Conservation (phyloP, 164 flowering plant genomes). For the Magnolia kwangsiensis region DNA sequence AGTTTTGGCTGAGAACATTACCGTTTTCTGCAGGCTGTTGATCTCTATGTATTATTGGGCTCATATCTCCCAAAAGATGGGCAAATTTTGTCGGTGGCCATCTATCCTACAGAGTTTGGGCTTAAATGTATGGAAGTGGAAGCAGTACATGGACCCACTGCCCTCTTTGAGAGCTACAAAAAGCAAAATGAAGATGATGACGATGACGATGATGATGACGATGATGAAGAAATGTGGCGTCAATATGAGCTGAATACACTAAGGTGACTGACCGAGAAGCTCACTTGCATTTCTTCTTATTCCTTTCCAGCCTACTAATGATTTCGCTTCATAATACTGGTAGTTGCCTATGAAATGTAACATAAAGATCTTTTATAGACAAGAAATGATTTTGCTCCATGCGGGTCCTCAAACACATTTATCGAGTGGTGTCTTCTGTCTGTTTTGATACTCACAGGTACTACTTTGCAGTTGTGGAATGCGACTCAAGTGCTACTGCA, state of each 20-base stretch:
- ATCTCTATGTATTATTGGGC: slow-evolving; percentile 57
- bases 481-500: slow-evolving; percentile 86
- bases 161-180: slow-evolving; percentile 56
- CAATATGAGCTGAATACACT: slow-evolving; percentile 81
- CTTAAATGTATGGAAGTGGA: slow-evolving; percentile 90
- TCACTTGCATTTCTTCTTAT: neutral
- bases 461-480: slow-evolving; percentile 85
- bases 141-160: slow-evolving; percentile 79
- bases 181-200: slow-evolving; percentile 36
- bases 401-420: neutral
- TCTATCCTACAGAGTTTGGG: slow-evolving; percentile 97
- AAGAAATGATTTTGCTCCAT: neutral
- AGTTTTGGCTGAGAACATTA: neutral
- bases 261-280: slow-evolving; percentile 38
- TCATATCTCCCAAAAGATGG: slow-evolving; percentile 85
- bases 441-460: slow-evolving; percentile 44
- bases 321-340: neutral
- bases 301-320: neutral
- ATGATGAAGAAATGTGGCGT: slow-evolving; percentile 59
- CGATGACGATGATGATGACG: slow-evolving; percentile 40
- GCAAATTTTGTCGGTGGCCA: slow-evolving; percentile 62
- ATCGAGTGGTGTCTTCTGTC: neutral
- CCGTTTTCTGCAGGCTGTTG: slow-evolving; percentile 52
- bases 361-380: neutral
- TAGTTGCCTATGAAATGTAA: neutral